Evolutionary conservation across 805 yeast genomes (phyloP).

Genomic region (Ogataea trehalophila): DNA sequence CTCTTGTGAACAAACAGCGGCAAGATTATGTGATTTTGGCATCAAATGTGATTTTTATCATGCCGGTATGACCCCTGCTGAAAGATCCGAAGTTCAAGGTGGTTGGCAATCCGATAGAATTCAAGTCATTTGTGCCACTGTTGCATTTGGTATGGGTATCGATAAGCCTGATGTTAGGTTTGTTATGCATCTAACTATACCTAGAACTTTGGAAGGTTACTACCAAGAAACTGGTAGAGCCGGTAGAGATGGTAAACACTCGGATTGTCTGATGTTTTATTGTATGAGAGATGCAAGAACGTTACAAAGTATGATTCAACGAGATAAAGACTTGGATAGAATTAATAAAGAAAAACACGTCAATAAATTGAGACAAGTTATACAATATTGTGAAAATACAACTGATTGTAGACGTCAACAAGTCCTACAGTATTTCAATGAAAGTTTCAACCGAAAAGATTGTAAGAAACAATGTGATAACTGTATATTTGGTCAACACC

Average conservation of each 20-base stretch:
- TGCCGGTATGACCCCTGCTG: slow-evolving; percentile 88
- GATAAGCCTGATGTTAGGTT: slow-evolving; percentile 94
- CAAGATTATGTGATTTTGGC: slow-evolving; percentile 53
- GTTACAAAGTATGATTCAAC: slow-evolving; percentile 69
- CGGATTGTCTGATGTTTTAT: slow-evolving; percentile 81
- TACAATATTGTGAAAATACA: slow-evolving; percentile 85
- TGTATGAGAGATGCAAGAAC: slow-evolving; percentile 74
- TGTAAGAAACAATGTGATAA: slow-evolving; percentile 84
- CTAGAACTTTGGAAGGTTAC: slow-evolving; percentile 90
- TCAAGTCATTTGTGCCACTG: slow-evolving; percentile 90
- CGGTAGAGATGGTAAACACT: slow-evolving; percentile 86
- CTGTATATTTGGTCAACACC: slow-evolving; percentile 47
- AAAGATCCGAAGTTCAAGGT: slow-evolving; percentile 64
- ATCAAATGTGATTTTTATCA: slow-evolving; percentile 76
- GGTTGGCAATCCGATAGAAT: slow-evolving; percentile 73
- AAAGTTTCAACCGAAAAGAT: slow-evolving; percentile 57
- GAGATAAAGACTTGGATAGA: slow-evolving; percentile 63
- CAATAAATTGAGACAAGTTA: slow-evolving; percentile 72
- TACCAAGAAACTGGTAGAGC: slow-evolving; percentile 99
- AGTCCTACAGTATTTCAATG: slow-evolving; percentile 88
- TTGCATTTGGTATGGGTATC: slow-evolving; percentile 99
- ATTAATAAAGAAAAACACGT: slow-evolving; percentile 71
- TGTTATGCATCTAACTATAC: slow-evolving; percentile 84
- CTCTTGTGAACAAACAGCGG: slow-evolving; percentile 79
- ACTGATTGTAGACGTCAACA: slow-evolving; percentile 89